Evolutionary conservation across 2,329 filamentous ascomycete genomes (phyloP).

Genomic region (Claviceps lovelessii): DNA sequence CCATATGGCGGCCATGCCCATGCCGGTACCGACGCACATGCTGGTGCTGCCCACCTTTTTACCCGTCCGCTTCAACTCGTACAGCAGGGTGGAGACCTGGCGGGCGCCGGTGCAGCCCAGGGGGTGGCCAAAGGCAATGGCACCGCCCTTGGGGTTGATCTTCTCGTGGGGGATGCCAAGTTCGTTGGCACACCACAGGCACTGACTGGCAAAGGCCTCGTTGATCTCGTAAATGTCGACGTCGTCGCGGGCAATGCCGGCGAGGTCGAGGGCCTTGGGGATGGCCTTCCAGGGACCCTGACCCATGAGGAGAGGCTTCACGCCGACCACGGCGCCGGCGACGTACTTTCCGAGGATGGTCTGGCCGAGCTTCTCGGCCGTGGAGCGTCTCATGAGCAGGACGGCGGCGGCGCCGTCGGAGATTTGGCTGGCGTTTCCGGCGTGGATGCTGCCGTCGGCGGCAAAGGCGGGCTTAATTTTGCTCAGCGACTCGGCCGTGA

Average conservation of each 20-base stretch:
- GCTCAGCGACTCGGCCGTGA: slow-evolving; percentile 73
- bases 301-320: slow-evolving; percentile 89
- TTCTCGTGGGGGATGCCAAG: slow-evolving; percentile 70
- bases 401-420: slow-evolving; percentile 92
- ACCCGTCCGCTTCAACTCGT: slow-evolving; percentile 71
- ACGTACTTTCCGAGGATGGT: slow-evolving; percentile 87
- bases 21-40: slow-evolving; percentile 94
- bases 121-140: slow-evolving; percentile 91
- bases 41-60: slow-evolving; percentile 82
- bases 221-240: slow-evolving; percentile 99
- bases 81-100: slow-evolving; percentile 83
- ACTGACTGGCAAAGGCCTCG: slow-evolving; percentile 94
- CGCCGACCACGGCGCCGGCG: slow-evolving; percentile 69
- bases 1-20: slow-evolving; percentile 97
- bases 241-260: slow-evolving; percentile 73
- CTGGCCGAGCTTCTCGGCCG: slow-evolving; percentile 77
- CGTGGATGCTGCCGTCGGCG: slow-evolving; percentile 87
- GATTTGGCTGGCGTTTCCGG: slow-evolving; percentile 90
- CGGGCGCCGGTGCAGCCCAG: slow-evolving; percentile 87
- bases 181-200: slow-evolving; percentile 83
- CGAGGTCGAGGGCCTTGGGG: slow-evolving; percentile 76
- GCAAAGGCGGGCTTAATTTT: slow-evolving; percentile 88
- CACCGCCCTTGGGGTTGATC: slow-evolving; percentile 94
- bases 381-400: slow-evolving; percentile 86
- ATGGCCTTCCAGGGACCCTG: slow-evolving; percentile 93